These are phyloP conservation scores for Nakataea oryzae DNA, from an alignment of 2,329 filamentous ascomycete species.

Conservation along the genomic window DNA sequence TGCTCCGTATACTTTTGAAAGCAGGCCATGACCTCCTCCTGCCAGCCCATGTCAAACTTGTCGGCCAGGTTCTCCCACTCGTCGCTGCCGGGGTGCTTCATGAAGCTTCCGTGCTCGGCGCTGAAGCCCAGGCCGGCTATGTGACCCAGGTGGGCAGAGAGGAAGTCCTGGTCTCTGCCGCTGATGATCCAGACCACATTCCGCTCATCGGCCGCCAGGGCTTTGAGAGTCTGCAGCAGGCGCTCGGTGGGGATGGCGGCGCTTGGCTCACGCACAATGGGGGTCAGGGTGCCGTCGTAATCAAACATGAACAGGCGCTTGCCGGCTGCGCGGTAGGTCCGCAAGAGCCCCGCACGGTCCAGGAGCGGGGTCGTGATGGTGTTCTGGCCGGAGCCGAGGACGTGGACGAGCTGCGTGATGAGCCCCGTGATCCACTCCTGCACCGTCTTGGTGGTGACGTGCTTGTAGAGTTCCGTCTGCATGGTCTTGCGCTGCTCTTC, in stretches of 20 bases:
- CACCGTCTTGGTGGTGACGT: conserved; percentile 78
- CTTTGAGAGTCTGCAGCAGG: conserved; percentile 69
- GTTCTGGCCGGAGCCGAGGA: conserved; percentile 67
- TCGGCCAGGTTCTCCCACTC: conserved; percentile 87
- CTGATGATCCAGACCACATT: conserved; percentile 99
- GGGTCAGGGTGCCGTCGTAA: conserved; percentile 93
- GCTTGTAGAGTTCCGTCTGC: conserved; percentile 67
- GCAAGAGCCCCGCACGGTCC: conserved; percentile 61
- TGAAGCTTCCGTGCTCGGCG: conserved; percentile 94
- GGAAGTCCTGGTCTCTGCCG: conserved; percentile 83
- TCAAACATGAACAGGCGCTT: conserved; percentile 96
- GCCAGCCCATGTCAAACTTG: conserved; percentile 85
- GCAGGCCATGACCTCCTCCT: conserved; percentile 68
- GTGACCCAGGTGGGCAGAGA: conserved; percentile 86
- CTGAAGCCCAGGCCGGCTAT: conserved; percentile 84
- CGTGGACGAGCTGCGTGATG: conserved; percentile 67
- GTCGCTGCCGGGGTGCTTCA: conserved; percentile 65
- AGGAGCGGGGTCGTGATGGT: conserved; percentile 71
- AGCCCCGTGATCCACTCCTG: conserved; percentile 78
- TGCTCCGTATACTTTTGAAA: conserved; percentile 85
- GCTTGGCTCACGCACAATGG: conserved; percentile 85
- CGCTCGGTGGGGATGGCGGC: conserved; percentile 80
- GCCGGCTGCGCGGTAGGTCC: conserved; percentile 62
- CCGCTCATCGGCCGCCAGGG: conserved; percentile 64
- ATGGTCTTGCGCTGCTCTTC: conserved; percentile 53